Conservation (phyloP, 2,329 filamentous ascomycete genomes). For the Ilyonectria robusta region DNA sequence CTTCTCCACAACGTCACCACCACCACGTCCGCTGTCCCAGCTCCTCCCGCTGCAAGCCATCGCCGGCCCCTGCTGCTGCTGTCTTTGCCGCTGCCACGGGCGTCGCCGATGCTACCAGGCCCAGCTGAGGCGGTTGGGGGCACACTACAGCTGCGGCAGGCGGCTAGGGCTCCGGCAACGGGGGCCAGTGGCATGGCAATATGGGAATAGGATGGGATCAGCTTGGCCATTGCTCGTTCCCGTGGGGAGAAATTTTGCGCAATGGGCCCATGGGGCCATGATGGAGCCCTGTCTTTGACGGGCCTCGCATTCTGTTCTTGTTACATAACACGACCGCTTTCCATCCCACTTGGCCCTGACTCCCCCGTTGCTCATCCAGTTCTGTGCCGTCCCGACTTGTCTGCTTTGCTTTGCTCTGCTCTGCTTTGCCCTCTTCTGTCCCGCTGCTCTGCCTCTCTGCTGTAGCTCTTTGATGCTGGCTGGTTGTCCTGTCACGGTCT, state of each 20-base stretch:
- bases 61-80: neutral
- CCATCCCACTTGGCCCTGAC: conserved; percentile 44
- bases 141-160: neutral
- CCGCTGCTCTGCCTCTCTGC: neutral
- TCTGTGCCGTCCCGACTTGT: conserved; percentile 6
- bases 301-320: conserved; percentile 29
- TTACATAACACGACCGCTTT: conserved; percentile 45
- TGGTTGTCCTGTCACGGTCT: neutral
- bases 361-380: conserved; percentile 10
- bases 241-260: conserved; percentile 42
- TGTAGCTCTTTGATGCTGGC: conserved; percentile 4
- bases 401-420: conserved; percentile 9
- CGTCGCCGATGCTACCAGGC: neutral
- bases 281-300: conserved; percentile 36
- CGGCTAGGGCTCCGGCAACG: conserved; percentile 9
- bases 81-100: neutral
- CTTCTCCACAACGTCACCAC: neutral
- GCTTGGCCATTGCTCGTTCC: conserved; percentile 24
- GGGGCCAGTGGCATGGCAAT: conserved; percentile 10
- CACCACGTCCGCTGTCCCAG: neutral
- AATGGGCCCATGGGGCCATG: conserved; percentile 40
- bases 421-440: conserved; percentile 11
- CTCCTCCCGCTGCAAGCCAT: neutral
- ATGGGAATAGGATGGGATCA: conserved; percentile 4
- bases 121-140: no score